Conservation (phyloP, 345 rosid genomes). For the Linum usitatissimum region DNA sequence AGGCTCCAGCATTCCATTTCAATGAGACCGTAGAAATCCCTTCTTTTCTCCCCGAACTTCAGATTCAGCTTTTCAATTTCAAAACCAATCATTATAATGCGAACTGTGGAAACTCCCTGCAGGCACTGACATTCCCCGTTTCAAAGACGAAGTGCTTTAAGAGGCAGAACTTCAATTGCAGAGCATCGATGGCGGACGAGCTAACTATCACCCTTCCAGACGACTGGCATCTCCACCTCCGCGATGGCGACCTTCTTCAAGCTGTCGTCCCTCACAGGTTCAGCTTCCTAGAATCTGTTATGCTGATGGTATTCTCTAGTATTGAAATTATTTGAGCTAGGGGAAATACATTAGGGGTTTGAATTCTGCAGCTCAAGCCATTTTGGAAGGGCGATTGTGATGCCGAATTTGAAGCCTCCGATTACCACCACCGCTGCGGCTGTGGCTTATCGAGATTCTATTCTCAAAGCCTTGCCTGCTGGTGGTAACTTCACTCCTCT, state of each 20-base stretch:
- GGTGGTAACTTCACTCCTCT: constrained; percentile 61
- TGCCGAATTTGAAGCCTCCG: constrained; percentile 95
- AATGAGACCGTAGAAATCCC: too few relatives aligned
- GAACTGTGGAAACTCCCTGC: not conserved
- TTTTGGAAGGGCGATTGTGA: constrained; percentile 80
- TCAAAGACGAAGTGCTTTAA: not conserved
- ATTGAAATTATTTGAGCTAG: too few relatives aligned
- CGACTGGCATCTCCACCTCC: constrained; percentile 92
- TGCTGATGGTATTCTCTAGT: too few relatives aligned
- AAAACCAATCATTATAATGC: not conserved
- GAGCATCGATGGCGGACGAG: constrained; percentile 37
- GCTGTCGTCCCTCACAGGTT: constrained; percentile 77
- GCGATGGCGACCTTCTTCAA: constrained; percentile 56
- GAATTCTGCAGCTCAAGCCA: constrained; percentile 37
- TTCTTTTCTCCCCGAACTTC: too few relatives aligned
- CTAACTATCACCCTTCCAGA: constrained; percentile 61
- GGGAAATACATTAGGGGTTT: not conserved
- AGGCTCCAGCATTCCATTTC: too few relatives aligned
- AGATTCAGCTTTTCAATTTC: too few relatives aligned
- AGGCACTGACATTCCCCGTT: constrained; percentile 9
- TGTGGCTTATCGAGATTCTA: constrained; percentile 47
- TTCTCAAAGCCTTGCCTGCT: constrained; percentile 50
- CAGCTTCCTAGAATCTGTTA: too few relatives aligned
- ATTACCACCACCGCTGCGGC: constrained; percentile 68
- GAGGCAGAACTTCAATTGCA: constrained; percentile 8